These are phyloP conservation scores for Paramecium bursaria DNA, from an alignment of 73 alveolate species.

Conservation along the genomic window DNA sequence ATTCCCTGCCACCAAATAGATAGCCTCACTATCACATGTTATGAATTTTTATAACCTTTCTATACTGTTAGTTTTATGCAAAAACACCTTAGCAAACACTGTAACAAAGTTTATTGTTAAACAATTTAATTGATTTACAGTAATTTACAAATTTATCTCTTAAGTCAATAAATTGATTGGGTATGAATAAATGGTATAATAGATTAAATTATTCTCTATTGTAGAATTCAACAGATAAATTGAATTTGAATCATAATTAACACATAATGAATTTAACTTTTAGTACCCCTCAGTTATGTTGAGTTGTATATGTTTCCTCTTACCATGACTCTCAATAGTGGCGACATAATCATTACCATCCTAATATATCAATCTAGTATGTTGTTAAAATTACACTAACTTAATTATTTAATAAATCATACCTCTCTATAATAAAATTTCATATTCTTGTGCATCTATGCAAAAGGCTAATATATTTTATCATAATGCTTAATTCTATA, in stretches of 20 bases:
- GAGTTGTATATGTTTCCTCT: background rate
- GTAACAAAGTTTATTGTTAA: constrained; percentile 1
- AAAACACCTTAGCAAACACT: constrained; percentile 28
- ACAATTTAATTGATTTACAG: background rate
- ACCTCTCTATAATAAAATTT: constrained; percentile 54
- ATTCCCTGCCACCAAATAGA: constrained; percentile 27
- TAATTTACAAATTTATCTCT: constrained; percentile 17
- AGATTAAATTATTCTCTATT: constrained; percentile 26
- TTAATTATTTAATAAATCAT: no score
- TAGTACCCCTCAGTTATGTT: background rate
- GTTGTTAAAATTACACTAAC: no score
- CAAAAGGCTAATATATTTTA: constrained; percentile 32
- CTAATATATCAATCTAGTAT: constrained; percentile 32
- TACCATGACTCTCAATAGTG: background rate
- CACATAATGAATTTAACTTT: constrained; percentile 40
- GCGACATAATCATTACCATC: constrained; percentile 40
- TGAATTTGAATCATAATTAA: constrained; percentile 6
- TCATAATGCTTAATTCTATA: background rate
- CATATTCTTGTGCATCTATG: constrained; percentile 51
- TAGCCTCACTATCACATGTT: constrained; percentile 33
- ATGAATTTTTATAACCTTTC: background rate
- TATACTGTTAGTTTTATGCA: constrained; percentile 3
- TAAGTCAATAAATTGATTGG: constrained; percentile 24
- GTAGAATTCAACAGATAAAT: constrained; percentile 1
- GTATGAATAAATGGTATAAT: constrained; percentile 32